Base-by-base conservation (phyloP, 2,329 filamentous ascomycete species). In the Byssothecium circinans region DNA sequence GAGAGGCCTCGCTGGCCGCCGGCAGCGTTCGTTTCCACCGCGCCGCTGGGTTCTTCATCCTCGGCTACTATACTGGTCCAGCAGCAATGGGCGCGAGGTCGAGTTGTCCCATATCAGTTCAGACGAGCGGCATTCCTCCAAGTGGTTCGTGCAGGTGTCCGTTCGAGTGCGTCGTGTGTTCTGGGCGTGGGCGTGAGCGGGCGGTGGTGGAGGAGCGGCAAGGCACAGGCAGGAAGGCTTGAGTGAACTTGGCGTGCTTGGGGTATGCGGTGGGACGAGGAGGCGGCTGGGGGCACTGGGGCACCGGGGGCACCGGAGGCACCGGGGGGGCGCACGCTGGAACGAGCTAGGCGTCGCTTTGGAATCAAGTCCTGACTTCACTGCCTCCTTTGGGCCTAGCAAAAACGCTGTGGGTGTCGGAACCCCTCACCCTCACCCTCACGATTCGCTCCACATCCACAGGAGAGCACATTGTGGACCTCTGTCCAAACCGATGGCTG, bases 21-120 rank as follows among this genome's bases (percentile, higher is more conserved):
- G 65, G 61, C 48, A 52, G 54, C 43, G 56, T 60, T 53, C 56
- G 58, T 36, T 50, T 50, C 49, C 54, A 47, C 61, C 58, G 56
- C 56, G 52, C 45, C 49, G 52, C 50, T 56, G 54, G 57, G 43
- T 53, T 60, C 47, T 53, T 60, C 67, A 70, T 70, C 46, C 49
- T 67, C 50, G 63, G 56, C 47, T 56, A 52, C 54, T 69, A 68
- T 64, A 61, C 60, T 60, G 63, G 45, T 64, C 64, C 66, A 64
- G 66, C 57, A 60, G 62, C 63, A 58, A 57, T 54, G 47, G 49
- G 53, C 39, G 54, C 48, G 47, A 51, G 49, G 53, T 43, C 47
- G 47, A 41, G 53, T 45, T 37, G 46, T 61, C 63, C 61, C 65
- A 70, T 70, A 38, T 56, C 47, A 45, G 38, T 51, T 61, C 56